A percentile compares a stretch with the other conserved stretches of the same genome.
Conservation (phyloP, 805 yeast species). For the Suhomyces emberorum region DNA sequence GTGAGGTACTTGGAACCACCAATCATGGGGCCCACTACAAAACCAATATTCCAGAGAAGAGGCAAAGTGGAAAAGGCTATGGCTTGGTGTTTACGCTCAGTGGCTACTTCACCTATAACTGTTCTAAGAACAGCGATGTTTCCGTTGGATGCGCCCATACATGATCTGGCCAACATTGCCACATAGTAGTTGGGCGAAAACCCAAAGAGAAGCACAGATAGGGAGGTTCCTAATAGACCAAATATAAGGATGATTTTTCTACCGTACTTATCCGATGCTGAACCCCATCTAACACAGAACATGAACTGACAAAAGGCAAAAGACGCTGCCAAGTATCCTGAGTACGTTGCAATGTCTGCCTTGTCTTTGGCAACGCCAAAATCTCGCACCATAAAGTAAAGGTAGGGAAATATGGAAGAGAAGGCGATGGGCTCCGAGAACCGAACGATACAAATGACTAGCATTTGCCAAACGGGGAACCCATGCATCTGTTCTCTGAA, state of each 20-base stretch:
- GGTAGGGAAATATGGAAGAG: conserved; percentile 61
- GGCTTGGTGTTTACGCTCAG: conserved; percentile 56
- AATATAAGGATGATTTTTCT: conserved; percentile 50
- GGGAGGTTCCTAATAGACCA: conserved; percentile 53
- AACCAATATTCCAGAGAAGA: conserved; percentile 57
- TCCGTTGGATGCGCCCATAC: conserved; percentile 60
- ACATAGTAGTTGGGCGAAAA: conserved; percentile 48
- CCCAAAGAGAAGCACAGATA: conserved; percentile 49
- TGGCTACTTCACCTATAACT: conserved; percentile 57
- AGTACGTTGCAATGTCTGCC: conserved; percentile 54
- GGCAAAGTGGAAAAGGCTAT: conserved; percentile 62
- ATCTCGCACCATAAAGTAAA: conserved; percentile 60
- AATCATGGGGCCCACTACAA: conserved; percentile 58
- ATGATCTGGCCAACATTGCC: conserved; percentile 51
- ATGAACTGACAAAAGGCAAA: conserved; percentile 60
- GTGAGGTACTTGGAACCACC: conserved; percentile 52
- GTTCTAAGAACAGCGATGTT: conserved; percentile 66
- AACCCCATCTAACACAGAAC: conserved; percentile 61
- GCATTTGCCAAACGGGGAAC: conserved; percentile 53
- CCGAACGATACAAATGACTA: conserved; percentile 40
- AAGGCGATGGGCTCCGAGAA: conserved; percentile 63
- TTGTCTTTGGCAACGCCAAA: conserved; percentile 47
- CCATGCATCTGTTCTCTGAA: conserved; percentile 50
- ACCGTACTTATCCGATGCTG: conserved; percentile 51
- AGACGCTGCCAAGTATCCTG: conserved; percentile 59